phyloP scores from a whole-genome alignment of 371 early-diverging fungal genomes.

The Mortierella sp. region DNA sequence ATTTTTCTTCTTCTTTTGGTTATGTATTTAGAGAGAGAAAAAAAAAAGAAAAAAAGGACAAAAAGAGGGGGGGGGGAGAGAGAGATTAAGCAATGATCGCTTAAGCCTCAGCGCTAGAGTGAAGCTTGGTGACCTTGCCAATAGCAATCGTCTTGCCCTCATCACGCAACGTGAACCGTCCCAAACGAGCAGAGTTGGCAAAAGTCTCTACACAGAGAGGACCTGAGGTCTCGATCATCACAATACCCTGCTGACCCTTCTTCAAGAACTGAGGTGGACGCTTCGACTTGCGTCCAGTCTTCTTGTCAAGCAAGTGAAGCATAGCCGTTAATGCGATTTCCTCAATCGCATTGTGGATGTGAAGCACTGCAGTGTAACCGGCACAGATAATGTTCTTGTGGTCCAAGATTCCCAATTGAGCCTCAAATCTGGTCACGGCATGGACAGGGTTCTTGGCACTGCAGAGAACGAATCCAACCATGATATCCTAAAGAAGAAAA shows the following conservation, averaged over 20 bases:
- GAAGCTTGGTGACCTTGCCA: constrained; percentile 90
- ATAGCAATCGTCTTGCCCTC: constrained; percentile 96
- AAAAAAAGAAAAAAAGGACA: too few relatives aligned
- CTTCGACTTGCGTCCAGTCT: constrained; percentile 86
- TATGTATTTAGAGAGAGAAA: too few relatives aligned
- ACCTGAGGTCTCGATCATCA: constrained; percentile 78
- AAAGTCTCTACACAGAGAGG: constrained; percentile 91
- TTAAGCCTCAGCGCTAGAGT: constrained; percentile 29
- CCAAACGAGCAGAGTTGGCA: constrained; percentile 90
- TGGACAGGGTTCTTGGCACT: constrained; percentile 81
- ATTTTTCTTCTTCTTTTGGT: too few relatives aligned
- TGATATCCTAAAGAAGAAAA: constrained; percentile 61
- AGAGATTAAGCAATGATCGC: too few relatives aligned
- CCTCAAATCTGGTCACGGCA: constrained; percentile 82
- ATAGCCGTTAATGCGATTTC: constrained; percentile 86
- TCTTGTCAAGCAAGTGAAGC: constrained; percentile 91
- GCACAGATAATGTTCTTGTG: constrained; percentile 95
- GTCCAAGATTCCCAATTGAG: constrained; percentile 90
- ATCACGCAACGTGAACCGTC: constrained; percentile 97
- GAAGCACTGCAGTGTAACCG: constrained; percentile 92
- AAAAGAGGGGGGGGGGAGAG: too few relatives aligned
- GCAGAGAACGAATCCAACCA: constrained; percentile 90
- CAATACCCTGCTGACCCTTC: constrained; percentile 88
- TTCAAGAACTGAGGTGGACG: constrained; percentile 93
- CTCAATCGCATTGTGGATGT: constrained; percentile 89